Conservation (phyloP, 768 basidiomycete genomes). For the Russula sp. region DNA sequence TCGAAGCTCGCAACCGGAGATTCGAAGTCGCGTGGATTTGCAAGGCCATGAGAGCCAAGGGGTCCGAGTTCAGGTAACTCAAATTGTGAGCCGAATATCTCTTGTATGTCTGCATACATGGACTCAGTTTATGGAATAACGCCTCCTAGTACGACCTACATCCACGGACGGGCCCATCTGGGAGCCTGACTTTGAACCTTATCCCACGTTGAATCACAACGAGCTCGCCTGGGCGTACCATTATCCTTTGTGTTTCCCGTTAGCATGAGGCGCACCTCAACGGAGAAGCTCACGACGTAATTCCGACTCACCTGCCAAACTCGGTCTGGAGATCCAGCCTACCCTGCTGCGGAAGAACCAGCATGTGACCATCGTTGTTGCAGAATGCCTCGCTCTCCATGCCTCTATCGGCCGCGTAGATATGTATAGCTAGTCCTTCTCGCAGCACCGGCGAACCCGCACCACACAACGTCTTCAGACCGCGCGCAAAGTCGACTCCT, state of each 20-base stretch:
- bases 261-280: not conserved
- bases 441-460: conserved; percentile 55
- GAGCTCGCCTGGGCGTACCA: conserved; percentile 58
- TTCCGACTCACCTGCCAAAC: conserved; percentile 45
- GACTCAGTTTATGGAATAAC: not conserved
- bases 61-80: conserved; percentile 59
- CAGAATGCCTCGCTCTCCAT: conserved; percentile 57
- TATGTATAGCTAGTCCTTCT: conserved; percentile 57
- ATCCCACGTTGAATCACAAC: conserved; percentile 60
- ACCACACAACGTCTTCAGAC: conserved; percentile 56
- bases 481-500: conserved; percentile 48
- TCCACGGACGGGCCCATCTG: conserved; percentile 22
- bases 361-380: conserved; percentile 59
- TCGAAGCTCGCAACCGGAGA: conserved; percentile 58
- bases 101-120: conserved; percentile 43
- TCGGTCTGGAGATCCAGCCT: conserved; percentile 64
- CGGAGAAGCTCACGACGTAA: conserved; percentile 2
- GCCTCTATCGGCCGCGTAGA: conserved; percentile 51
- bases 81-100: conserved; percentile 59
- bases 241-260: conserved; percentile 34
- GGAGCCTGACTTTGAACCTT: conserved; percentile 48
- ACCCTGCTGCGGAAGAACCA: conserved; percentile 59
- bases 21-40: conserved; percentile 59
- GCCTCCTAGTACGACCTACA: conserved; percentile 8
- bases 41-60: conserved; percentile 58